Percentiles rank a stretch among this genome's conserved stretches.
Evolutionary conservation across 106 monocot species (phyloP).

Genomic region (Dioscorea alata): DNA sequence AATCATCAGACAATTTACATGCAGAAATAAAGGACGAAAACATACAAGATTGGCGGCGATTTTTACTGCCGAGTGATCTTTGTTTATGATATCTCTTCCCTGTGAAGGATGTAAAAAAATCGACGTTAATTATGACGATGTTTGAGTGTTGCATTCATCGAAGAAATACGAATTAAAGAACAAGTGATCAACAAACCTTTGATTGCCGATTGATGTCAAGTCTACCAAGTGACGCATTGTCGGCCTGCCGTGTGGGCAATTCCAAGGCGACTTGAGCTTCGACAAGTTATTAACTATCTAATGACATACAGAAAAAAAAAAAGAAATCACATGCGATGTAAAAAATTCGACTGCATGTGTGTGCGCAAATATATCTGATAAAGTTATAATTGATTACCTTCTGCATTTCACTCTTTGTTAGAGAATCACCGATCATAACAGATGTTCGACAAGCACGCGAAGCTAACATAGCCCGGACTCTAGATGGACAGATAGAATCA

Average conservation of each 20-base stretch:
- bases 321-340: neutral
- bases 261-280: conserved; percentile 87
- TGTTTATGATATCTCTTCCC: too few relatives aligned
- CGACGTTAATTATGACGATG: too few relatives aligned
- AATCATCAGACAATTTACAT: too few relatives aligned
- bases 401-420: conserved; percentile 81
- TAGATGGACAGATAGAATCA: conserved; percentile 97
- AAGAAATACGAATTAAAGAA: too few relatives aligned
- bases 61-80: too few relatives aligned
- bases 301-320: neutral
- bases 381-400: conserved; percentile 38
- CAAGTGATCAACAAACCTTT: conserved; percentile 5
- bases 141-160: too few relatives aligned
- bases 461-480: conserved; percentile 92
- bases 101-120: too few relatives aligned
- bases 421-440: conserved; percentile 81
- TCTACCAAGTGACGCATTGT: conserved; percentile 96
- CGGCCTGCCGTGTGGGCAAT: conserved; percentile 98
- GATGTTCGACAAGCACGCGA: conserved; percentile 94
- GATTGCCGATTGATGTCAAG: conserved; percentile 30
- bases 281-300: conserved; percentile 84
- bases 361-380: too few relatives aligned
- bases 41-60: too few relatives aligned
- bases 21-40: too few relatives aligned
- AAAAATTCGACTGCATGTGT: too few relatives aligned